Evolutionary conservation across 1,139 yeast species (phyloP).

Genomic region (Nakaseomyces sp.): DNA sequence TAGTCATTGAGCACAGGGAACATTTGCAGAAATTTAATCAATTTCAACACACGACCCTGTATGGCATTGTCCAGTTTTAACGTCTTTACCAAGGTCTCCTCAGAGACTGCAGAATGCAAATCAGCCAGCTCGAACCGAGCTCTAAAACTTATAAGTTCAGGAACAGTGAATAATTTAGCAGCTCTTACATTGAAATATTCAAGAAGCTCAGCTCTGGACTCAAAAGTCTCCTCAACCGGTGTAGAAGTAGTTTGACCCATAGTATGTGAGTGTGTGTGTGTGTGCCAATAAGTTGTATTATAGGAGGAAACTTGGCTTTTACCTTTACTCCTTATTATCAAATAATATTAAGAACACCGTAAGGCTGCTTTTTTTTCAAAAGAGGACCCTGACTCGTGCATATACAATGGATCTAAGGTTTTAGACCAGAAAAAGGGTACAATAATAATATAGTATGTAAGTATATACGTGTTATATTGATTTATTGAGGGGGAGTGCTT

Average conservation of each 20-base stretch:
- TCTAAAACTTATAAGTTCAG: constrained; percentile 22
- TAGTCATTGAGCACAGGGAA: constrained; percentile 38
- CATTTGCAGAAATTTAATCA: constrained; percentile 33
- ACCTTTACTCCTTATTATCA: not conserved
- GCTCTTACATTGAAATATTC: constrained; percentile 15
- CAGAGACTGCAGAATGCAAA: not conserved
- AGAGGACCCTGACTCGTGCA: no score
- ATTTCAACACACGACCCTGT: constrained; percentile 30
- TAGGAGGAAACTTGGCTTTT: not conserved
- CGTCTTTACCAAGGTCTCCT: not conserved
- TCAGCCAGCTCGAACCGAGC: constrained; percentile 25
- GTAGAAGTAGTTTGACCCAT: constrained; percentile 7
- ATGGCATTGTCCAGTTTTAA: not conserved
- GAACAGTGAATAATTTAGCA: constrained; percentile 14
- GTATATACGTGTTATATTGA: no score
- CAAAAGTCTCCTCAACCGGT: not conserved
- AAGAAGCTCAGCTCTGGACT: constrained; percentile 8
- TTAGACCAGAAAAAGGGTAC: no score
- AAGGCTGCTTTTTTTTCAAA: no score
- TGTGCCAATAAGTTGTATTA: not conserved
- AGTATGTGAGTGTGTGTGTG: not conserved
- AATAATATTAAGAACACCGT: no score
- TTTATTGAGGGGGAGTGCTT: no score
- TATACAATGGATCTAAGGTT: no score
- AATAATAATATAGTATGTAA: no score